These are phyloP conservation scores for Pleurotus citrinopileatus DNA, from an alignment of 768 basidiomycete genomes.

Conservation along the genomic window DNA sequence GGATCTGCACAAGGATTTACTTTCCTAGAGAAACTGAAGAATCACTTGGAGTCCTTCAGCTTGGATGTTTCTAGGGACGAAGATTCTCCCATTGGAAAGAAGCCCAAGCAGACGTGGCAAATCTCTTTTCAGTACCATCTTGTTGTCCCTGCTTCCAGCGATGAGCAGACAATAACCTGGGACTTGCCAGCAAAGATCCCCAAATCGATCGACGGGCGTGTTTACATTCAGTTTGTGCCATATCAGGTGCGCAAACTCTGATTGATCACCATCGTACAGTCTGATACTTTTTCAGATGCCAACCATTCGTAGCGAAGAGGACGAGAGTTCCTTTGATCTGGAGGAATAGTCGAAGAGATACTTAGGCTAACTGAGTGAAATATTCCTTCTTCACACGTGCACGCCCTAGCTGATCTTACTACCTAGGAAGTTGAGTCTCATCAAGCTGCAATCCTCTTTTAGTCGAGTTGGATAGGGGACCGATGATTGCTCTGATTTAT, in stretches of 20 bases:
- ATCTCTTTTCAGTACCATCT: constrained; percentile 1
- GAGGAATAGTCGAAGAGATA: too few relatives aligned
- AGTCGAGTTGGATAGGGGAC: too few relatives aligned
- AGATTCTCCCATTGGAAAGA: neutral
- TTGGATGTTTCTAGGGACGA: neutral
- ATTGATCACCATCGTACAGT: too few relatives aligned
- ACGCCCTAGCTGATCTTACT: too few relatives aligned
- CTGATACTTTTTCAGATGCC: too few relatives aligned
- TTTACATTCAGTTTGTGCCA: neutral
- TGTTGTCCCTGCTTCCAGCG: neutral
- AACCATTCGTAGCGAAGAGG: too few relatives aligned
- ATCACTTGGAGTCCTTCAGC: neutral
- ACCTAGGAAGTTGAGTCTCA: too few relatives aligned
- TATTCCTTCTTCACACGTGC: too few relatives aligned
- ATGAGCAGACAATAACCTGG: neutral
- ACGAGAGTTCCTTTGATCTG: too few relatives aligned
- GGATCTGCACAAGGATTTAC: neutral
- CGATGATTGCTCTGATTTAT: too few relatives aligned
- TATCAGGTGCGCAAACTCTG: neutral
- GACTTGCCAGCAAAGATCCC: neutral
- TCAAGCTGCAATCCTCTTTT: too few relatives aligned
- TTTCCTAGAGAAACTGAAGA: neutral
- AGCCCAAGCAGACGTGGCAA: neutral
- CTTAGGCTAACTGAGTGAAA: too few relatives aligned
- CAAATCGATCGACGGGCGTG: neutral